A percentile compares a stretch with the other conserved stretches of the same genome.
phyloP scores from a whole-genome alignment of 306 rosid species.

The Biancaea sappan region DNA sequence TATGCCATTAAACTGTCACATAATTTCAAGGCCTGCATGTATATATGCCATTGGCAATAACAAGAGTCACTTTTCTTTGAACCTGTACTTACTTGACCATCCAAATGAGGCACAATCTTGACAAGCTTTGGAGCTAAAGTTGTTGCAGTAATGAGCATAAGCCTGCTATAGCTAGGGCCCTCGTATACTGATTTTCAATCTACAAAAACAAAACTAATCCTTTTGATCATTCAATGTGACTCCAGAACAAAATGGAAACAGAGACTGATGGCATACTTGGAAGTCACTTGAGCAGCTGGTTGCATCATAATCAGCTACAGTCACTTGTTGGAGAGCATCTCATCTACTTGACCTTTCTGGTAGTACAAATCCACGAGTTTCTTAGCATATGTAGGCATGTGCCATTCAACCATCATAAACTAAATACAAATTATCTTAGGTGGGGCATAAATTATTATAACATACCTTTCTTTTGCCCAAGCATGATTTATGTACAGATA shows the following conservation, averaged over 20 bases:
- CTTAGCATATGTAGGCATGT: conserved; percentile 85
- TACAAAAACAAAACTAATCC: not conserved
- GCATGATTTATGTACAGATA: conserved; percentile 66
- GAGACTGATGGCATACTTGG: not conserved
- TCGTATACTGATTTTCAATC: conserved; percentile 9
- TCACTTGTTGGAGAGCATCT: conserved; percentile 66
- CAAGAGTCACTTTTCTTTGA: conserved; percentile 4
- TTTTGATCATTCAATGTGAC: conserved; percentile 23
- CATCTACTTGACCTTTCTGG: conserved; percentile 81
- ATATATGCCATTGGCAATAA: not conserved
- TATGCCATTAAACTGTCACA: too few species aligned
- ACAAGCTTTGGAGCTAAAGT: not conserved
- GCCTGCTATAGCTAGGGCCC: not conserved
- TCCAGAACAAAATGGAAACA: conserved; percentile 5
- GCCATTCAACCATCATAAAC: conserved; percentile 40
- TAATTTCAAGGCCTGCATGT: too few species aligned
- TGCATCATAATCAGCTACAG: not conserved
- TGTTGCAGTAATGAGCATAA: not conserved
- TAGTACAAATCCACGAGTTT: conserved; percentile 84
- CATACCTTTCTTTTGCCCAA: conserved; percentile 95
- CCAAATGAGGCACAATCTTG: not conserved
- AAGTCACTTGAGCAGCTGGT: conserved; percentile 24
- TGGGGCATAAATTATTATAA: not conserved
- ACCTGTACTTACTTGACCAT: not conserved
- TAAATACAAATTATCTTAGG: not conserved